Base-by-base conservation (phyloP, 768 basidiomycete genomes). In the Pilatotrama ljubarskyi region DNA sequence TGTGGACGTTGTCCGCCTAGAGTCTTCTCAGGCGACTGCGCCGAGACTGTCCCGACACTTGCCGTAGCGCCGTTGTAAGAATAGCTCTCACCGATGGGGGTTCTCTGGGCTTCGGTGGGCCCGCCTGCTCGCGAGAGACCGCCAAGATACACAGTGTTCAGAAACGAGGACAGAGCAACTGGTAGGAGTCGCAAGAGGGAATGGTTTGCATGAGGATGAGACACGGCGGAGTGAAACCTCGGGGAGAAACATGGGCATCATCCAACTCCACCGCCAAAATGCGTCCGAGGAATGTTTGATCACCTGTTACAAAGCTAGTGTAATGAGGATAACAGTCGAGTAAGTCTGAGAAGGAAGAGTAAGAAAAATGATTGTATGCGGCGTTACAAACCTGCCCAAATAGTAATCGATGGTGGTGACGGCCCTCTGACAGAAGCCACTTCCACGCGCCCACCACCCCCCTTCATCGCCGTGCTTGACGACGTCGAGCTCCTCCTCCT, bases 391-490 rank as follows among this genome's bases (percentile, higher is more conserved):
- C 15, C 18, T 17, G 25, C n/a, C 20, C 43, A 56, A 56, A 57
- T 49, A 50, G 38, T 32, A 22, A 57, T 57, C 55, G 40, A 57
- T 49, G 36, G 29, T 41, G 9, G 55, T 18, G 55, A 48, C 44
- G 22, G 18, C 44, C 26, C 38, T 49, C n/a, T 57, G 55, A 57
- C 54, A 55, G 54, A 32, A 55, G 43, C 54, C 54, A 46, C 55
- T 49, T 47, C 54, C 55, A 57, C 55, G 55, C 55, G 55, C 47
- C 26, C 55, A 48, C 55, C 55, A 48, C 54, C 55, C 55, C 44
- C 55, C 55, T 55, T 55, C 51, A 53, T 53, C 49, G 51, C 58
- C 51, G 51, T 36, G 59, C 59, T 51, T 61, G 59, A 61, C 59
- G 59, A 61, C 59, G 59, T 62, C 61, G 43, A 62, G 62, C 48